A percentile compares a stretch with the other conserved stretches of the same genome.
Evolutionary conservation across 208 protist genomes (phyloP).

Genomic region (Leishmania martiniquensis): DNA sequence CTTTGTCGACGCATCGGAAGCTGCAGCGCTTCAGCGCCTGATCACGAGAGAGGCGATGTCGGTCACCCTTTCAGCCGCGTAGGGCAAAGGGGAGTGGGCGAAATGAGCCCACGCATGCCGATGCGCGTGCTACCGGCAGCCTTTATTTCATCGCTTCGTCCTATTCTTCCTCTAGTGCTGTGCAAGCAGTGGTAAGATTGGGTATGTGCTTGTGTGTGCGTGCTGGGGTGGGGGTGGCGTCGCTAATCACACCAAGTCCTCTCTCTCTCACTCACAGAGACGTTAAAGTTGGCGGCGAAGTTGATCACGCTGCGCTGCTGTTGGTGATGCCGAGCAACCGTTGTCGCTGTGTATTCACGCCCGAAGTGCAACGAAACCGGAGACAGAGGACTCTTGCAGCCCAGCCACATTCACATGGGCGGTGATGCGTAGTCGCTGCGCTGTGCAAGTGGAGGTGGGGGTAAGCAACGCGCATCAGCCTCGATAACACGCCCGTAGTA

Average conservation of each 20-base stretch:
- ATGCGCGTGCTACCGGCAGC: not conserved
- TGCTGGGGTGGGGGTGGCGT: no score
- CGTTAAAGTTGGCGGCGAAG: not conserved
- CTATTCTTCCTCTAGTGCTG: not conserved
- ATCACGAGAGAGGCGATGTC: conserved; percentile 29
- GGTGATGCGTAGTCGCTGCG: not conserved
- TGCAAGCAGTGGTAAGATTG: not conserved
- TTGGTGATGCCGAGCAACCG: not conserved
- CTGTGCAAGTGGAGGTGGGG: not conserved
- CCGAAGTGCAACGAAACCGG: not conserved
- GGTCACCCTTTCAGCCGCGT: conserved; percentile 12
- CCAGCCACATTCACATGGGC: not conserved
- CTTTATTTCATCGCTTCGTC: not conserved
- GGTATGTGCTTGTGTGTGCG: no score
- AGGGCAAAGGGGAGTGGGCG: not conserved
- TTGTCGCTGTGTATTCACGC: not conserved
- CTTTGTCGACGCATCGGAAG: conserved; percentile 60
- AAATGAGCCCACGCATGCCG: not conserved
- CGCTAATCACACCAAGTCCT: not conserved
- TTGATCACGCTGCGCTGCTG: not conserved
- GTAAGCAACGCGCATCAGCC: not conserved
- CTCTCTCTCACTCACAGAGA: not conserved
- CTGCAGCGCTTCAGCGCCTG: conserved; percentile 34
- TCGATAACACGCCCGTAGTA: not conserved
- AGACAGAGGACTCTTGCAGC: not conserved